Evolutionary conservation across 345 rosid genomes (phyloP).

Genomic region (Rhodamnia rubescens): DNA sequence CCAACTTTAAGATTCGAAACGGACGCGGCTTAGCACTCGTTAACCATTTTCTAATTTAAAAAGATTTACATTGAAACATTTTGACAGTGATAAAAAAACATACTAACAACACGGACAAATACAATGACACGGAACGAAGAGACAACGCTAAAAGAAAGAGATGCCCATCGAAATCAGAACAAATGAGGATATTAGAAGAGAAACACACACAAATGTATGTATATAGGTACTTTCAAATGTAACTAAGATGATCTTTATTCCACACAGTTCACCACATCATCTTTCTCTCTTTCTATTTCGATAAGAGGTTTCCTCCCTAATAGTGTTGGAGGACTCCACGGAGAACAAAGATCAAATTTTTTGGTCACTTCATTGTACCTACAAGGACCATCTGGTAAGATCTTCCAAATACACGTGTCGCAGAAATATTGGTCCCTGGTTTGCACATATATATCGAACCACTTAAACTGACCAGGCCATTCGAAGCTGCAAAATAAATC

Average conservation of each 20-base stretch:
- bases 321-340: background rate
- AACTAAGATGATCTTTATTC: background rate
- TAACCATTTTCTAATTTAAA: too few species aligned
- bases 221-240: too few species aligned
- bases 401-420: background rate
- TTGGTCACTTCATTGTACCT: background rate
- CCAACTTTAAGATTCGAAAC: too few species aligned
- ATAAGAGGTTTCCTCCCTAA: background rate
- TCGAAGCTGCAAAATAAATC: too few species aligned
- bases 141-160: background rate
- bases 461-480: too few species aligned
- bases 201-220: background rate
- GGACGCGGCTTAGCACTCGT: too few species aligned
- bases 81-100: background rate
- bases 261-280: background rate
- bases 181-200: background rate
- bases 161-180: background rate
- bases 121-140: background rate
- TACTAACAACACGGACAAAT: background rate
- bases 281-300: background rate
- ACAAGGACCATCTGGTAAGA: background rate
- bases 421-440: background rate
- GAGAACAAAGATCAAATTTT: background rate
- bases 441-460: too few species aligned
- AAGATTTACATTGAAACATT: background rate